Conservation (phyloP, 116 monocot species). For the Posidonia oceanica region DNA sequence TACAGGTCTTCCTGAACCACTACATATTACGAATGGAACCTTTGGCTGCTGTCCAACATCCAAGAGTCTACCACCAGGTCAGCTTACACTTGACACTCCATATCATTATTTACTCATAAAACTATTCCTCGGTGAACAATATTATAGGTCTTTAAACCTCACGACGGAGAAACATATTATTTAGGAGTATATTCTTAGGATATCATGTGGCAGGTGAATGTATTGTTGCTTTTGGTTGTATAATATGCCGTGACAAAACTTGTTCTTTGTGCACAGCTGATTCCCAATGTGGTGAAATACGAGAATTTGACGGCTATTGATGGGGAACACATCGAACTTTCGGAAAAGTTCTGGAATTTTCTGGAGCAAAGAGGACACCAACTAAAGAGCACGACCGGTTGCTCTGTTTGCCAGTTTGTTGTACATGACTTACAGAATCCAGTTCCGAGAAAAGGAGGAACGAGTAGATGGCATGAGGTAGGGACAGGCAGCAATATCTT, state of each 20-base stretch:
- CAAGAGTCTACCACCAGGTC: constrained; percentile 76
- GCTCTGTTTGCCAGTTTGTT: constrained; percentile 62
- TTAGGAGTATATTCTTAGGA: too few species aligned
- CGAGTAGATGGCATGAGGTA: not conserved
- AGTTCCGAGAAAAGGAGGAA: not conserved
- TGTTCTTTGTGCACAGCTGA: constrained; percentile 32
- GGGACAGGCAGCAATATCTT: constrained; percentile 16
- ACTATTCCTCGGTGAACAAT: not conserved
- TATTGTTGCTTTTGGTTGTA: too few species aligned
- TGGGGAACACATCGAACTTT: constrained; percentile 53
- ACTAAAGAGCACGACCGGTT: constrained; percentile 13
- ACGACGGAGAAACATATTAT: too few species aligned
- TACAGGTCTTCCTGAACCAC: constrained; percentile 84
- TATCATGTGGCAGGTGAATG: too few species aligned
- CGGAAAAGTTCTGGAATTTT: constrained; percentile 25
- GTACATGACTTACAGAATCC: constrained; percentile 56
- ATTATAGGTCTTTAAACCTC: too few species aligned
- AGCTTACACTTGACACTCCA: not conserved
- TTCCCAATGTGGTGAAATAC: constrained; percentile 62
- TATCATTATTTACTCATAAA: not conserved
- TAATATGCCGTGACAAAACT: too few species aligned
- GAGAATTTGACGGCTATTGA: constrained; percentile 70
- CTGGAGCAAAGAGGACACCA: constrained; percentile 52
- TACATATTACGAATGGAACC: constrained; percentile 73
- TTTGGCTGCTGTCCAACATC: constrained; percentile 55